Evolutionary conservation across 2,329 filamentous ascomycete genomes (phyloP), one percentile per base, ranked within the genome.

Genomic region (Dothistroma septosporum): DNA sequence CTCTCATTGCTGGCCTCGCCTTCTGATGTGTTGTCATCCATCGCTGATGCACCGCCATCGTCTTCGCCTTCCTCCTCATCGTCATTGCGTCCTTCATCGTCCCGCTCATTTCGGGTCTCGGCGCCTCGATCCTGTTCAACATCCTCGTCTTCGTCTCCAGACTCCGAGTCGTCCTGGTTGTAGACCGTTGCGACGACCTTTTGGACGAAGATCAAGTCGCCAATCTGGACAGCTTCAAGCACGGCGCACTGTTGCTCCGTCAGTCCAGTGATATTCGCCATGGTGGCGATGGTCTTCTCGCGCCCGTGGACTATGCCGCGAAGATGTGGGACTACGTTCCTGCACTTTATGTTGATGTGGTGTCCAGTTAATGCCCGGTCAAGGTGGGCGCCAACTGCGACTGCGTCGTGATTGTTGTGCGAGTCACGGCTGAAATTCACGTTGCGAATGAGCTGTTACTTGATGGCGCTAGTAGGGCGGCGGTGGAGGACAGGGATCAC

Each of bases 261-360:
- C 24, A 68, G 52, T 9, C 61, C 65, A n/a, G 61, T 49, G 33
- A 67, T 63, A 21, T 46, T 49, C n/a, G 60, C 63, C 64, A 68
- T 44, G 41, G 8, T 44, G 2, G 41, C n/a, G 41, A 5, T 19
- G 12, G 16, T 19, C 4, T 14, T 67, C 8, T 41, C 57, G 59
- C 3, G 7, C 37, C 24, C 19, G 56, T 28, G 12, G 33, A n/a
- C 11, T 21, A 33, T 33, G 37, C 14, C 24, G 37, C 22, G 31
- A 33, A 28, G 28, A 14, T 31, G 55, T 16, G 14, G 24, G n/a
- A 53, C 22, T 58, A 16, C 16, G 46, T 48, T 47, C 58, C 41
- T 57, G 35, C 46, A 22, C 28, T 28, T 22, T 19, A 53, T 41
- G 54, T 37, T 37, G 35, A 37, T 11, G 35, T 21, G n/a, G 16